A percentile compares a stretch with the other conserved stretches of the same genome.
These are phyloP conservation scores for Hypoxylon sp. DNA, from an alignment of 2,329 filamentous ascomycete species.

Conservation along the genomic window DNA sequence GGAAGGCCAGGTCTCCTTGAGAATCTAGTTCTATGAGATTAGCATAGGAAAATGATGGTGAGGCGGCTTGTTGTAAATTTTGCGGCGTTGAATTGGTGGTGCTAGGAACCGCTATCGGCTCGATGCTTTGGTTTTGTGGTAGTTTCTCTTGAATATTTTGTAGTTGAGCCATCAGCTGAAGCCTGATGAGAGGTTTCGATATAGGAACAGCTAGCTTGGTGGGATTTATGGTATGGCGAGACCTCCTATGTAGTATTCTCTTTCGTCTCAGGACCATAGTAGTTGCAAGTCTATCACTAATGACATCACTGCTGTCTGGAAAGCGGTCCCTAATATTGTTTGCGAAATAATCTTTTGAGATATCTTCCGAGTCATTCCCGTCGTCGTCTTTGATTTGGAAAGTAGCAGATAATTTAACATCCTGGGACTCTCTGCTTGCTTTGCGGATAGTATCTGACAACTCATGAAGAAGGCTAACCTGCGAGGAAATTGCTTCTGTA, in stretches of 20 bases:
- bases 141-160: background rate
- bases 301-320: slow-evolving; percentile 2
- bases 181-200: background rate
- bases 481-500: slow-evolving; percentile 4
- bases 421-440: slow-evolving; percentile 19
- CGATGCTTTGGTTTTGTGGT: background rate
- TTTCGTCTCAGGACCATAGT: slow-evolving; percentile 16
- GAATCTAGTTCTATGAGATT: slow-evolving; percentile 5
- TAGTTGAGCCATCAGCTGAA: background rate
- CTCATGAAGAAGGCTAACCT: slow-evolving; percentile 18
- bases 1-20: slow-evolving; percentile 6
- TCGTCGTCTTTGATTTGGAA: slow-evolving; percentile 18
- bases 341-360: background rate
- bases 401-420: slow-evolving; percentile 4
- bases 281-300: slow-evolving; percentile 7
- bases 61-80: slow-evolving; percentile 11
- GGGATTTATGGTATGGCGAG: slow-evolving; percentile 1
- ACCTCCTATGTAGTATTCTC: slow-evolving; percentile 12
- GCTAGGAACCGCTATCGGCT: background rate
- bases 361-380: slow-evolving; percentile 6
- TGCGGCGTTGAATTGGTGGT: slow-evolving; percentile 8
- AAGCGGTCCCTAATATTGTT: slow-evolving; percentile 12
- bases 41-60: slow-evolving; percentile 5
- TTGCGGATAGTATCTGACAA: slow-evolving; percentile 22
- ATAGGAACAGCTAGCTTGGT: slow-evolving; percentile 1